Percentiles rank a stretch among this genome's conserved stretches.
Evolutionary conservation across 1,139 yeast genomes (phyloP).

Genomic region (Blastobotrys capitulatus): DNA sequence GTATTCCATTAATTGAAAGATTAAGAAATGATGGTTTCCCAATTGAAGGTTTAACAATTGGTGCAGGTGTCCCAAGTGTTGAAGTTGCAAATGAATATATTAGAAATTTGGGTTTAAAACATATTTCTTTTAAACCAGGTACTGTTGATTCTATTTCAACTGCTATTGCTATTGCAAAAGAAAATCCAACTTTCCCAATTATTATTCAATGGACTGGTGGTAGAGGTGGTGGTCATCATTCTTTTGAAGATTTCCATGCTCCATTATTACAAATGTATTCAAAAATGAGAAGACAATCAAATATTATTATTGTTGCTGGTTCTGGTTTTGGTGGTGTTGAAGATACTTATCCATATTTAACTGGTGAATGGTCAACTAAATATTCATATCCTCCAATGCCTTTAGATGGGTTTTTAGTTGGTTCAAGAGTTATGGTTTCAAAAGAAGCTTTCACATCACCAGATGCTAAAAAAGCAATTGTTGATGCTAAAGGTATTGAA

Average conservation of each 20-base stretch:
- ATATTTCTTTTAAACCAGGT: constrained; percentile 96
- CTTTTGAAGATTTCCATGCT: constrained; percentile 98
- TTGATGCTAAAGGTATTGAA: constrained; percentile 82
- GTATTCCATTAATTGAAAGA: constrained; percentile 87
- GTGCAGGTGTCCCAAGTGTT: constrained; percentile 98
- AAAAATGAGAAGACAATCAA: constrained; percentile 85
- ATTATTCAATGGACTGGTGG: constrained; percentile 99
- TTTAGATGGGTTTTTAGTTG: constrained; percentile 93
- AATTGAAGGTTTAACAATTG: constrained; percentile 90
- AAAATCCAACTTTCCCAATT: constrained; percentile 94
- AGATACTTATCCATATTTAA: constrained; percentile 93
- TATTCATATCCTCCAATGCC: constrained; percentile 98
- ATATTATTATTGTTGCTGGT: constrained; percentile 90
- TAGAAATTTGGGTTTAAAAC: constrained; percentile 85
- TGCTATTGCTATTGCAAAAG: constrained; percentile 85
- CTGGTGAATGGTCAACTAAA: constrained; percentile 88
- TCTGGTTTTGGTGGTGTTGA: constrained; percentile 97
- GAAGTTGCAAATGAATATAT: constrained; percentile 98
- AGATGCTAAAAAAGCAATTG: constrained; percentile 90
- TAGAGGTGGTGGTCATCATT: constrained; percentile 99
- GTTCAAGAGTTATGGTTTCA: constrained; percentile 96
- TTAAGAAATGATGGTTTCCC: constrained; percentile 92
- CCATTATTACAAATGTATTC: constrained; percentile 95
- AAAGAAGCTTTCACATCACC: constrained; percentile 93
- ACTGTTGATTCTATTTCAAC: constrained; percentile 88